A percentile compares a stretch with the other conserved stretches of the same genome.
These are phyloP conservation scores for Pseudopithomyces chartarum DNA, from an alignment of 2,329 filamentous ascomycete genomes.

Conservation along the genomic window DNA sequence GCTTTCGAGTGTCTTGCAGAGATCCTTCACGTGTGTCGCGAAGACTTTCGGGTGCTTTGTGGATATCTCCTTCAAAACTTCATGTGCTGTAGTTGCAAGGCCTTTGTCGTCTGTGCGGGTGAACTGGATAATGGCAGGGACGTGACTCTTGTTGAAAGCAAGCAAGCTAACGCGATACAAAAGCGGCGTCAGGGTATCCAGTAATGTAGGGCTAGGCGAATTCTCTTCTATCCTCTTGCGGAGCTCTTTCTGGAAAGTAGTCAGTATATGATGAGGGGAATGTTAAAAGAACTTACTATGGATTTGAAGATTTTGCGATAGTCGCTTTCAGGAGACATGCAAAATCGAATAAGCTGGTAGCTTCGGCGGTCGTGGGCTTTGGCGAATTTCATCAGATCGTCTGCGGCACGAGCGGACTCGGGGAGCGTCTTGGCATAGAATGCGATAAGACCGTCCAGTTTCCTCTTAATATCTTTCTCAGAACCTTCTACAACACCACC, in stretches of 20 bases:
- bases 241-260: slow-evolving; percentile 68
- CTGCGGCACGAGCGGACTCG: slow-evolving; percentile 71
- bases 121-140: slow-evolving; percentile 85
- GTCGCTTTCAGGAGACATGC: slow-evolving; percentile 83
- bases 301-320: slow-evolving; percentile 90
- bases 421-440: slow-evolving; percentile 77
- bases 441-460: slow-evolving; percentile 73
- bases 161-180: slow-evolving; percentile 83
- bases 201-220: slow-evolving; percentile 63
- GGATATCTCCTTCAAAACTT: slow-evolving; percentile 90
- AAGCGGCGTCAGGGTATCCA: slow-evolving; percentile 81
- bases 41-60: slow-evolving; percentile 87
- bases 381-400: slow-evolving; percentile 87
- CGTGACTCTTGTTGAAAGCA: slow-evolving; percentile 92
- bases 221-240: slow-evolving; percentile 77
- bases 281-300: slow-evolving; percentile 52
- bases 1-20: slow-evolving; percentile 83
- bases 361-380: slow-evolving; percentile 87
- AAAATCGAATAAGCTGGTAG: slow-evolving; percentile 87
- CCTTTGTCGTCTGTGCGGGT: slow-evolving; percentile 82
- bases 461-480: slow-evolving; percentile 67
- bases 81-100: slow-evolving; percentile 79
- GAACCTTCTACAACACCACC: slow-evolving; percentile 80
- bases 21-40: slow-evolving; percentile 87
- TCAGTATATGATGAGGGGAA: slow-evolving; percentile 14